Base-by-base conservation (phyloP, 192 early-diverging fungal genomes). In the Borealophlyctis nickersoniae region DNA sequence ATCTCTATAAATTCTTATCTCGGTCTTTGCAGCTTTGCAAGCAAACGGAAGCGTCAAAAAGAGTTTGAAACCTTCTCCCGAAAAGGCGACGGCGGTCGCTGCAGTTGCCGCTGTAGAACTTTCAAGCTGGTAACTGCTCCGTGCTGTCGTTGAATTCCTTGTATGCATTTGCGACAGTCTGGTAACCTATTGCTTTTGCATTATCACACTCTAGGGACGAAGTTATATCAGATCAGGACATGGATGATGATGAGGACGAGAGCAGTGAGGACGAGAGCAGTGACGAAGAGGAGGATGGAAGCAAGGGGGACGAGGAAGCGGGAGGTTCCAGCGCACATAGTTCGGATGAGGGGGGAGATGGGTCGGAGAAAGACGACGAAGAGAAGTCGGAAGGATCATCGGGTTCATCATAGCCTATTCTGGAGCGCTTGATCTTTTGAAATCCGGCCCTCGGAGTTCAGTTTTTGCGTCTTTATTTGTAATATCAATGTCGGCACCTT, bases 221-320 rank as follows among this genome's bases (percentile, higher is more conserved):
- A 11, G 7, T 55, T 16, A 48, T 53, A 5, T 60, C 56, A 9
- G 2, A 26, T 14, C 51, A 61, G 3, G 67, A 69, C 4, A n/a
- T 13, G 13, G 63, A 65, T 9, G 67, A 63, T 11, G 45, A 49
- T 9, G 61, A 56, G 16, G 67, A 70, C 4, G 67, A 70, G 13
- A 53, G 56, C 24, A 45, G 52, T 3, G 60, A 70, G 22, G 56
- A 59, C 5, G 65, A 66, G 1, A 36, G 33, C 22, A 56, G 51
- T 22, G 45, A 56, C 13, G 36, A 51, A 23, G 49, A 33, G 16
- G 24, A 4, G 11, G 29, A 51, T 4, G 33, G 28, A 13, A 30
- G 13, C 2, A 4, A 28, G 22, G 36, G 26, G 9, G 29, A 35
- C 27, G 33, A 27, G 48, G 28, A 62, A 24, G 13, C 9, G 1